Percentiles rank a stretch among this genome's conserved stretches.
These are phyloP conservation scores for Fusarium sp. DNA, from an alignment of 2,329 filamentous ascomycete genomes.

Conservation along the genomic window DNA sequence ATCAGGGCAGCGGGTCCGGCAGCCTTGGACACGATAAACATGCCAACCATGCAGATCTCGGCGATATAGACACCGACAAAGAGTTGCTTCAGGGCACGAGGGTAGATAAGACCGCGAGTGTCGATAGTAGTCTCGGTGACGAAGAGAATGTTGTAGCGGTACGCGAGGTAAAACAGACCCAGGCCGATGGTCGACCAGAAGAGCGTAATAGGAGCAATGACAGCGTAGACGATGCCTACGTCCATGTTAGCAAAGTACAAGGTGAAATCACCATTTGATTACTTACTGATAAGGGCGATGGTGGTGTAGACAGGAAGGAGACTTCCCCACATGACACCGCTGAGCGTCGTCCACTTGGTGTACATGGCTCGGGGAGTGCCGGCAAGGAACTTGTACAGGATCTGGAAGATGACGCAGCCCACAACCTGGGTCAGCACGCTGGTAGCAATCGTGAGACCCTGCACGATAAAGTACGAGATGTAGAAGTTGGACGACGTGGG, in stretches of 20 bases:
- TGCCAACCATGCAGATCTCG: slow-evolving; percentile 82
- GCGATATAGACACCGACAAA: slow-evolving; percentile 84
- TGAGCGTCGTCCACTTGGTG: slow-evolving; percentile 76
- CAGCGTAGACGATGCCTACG: slow-evolving; percentile 78
- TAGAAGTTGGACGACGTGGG: slow-evolving; percentile 94
- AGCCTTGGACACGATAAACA: slow-evolving; percentile 78
- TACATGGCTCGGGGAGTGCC: slow-evolving; percentile 84
- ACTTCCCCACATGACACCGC: slow-evolving; percentile 80
- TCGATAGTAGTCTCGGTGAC: slow-evolving; percentile 84
- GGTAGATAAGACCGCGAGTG: slow-evolving; percentile 89
- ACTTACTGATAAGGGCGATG: slow-evolving; percentile 75
- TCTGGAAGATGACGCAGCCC: slow-evolving; percentile 74
- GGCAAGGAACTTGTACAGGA: slow-evolving; percentile 77
- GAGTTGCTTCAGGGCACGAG: slow-evolving; percentile 88
- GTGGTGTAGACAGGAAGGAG: slow-evolving; percentile 81
- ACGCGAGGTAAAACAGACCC: slow-evolving; percentile 83
- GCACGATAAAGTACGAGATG: slow-evolving; percentile 87
- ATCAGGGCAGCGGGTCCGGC: slow-evolving; percentile 80
- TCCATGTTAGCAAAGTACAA: slow-evolving; percentile 30
- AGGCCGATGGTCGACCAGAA: slow-evolving; percentile 84
- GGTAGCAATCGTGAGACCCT: slow-evolving; percentile 83
- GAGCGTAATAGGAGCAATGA: slow-evolving; percentile 85
- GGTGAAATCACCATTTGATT: too few species aligned
- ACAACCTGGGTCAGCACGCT: slow-evolving; percentile 76
- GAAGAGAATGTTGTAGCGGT: slow-evolving; percentile 88